Conservation (phyloP, 2,329 filamentous ascomycete genomes). For the Ilyonectria robusta region DNA sequence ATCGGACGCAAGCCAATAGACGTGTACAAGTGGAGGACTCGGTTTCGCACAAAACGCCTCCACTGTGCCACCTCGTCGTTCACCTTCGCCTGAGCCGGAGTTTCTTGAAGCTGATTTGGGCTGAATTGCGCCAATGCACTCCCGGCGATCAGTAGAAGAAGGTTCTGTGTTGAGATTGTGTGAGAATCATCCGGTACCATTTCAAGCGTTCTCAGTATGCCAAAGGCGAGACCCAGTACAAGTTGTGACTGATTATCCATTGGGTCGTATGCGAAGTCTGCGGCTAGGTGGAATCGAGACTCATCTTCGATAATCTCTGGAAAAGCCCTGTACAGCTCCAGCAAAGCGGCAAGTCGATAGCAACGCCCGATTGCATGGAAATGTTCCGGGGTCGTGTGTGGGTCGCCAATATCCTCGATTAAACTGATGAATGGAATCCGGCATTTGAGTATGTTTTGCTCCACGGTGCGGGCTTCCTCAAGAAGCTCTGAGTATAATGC, state of each 20-base stretch:
- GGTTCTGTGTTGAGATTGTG: slow-evolving; percentile 27
- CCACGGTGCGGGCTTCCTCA: slow-evolving; percentile 11
- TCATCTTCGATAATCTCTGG: slow-evolving; percentile 14
- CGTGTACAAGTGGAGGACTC: slow-evolving; percentile 9
- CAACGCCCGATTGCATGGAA: slow-evolving; percentile 17
- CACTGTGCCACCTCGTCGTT: not conserved
- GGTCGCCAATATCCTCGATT: slow-evolving; percentile 29
- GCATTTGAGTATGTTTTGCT: slow-evolving; percentile 7
- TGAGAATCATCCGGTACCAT: slow-evolving; percentile 21
- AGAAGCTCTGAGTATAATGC: slow-evolving; percentile 18
- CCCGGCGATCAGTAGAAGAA: slow-evolving; percentile 29
- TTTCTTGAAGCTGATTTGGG: not conserved
- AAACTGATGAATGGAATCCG: slow-evolving; percentile 19
- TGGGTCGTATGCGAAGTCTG: not conserved
- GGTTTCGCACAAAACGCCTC: slow-evolving; percentile 25
- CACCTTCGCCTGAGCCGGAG: not conserved
- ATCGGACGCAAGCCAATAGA: slow-evolving; percentile 27
- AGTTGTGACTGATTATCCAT: slow-evolving; percentile 8
- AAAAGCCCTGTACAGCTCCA: slow-evolving; percentile 30
- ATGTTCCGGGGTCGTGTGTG: slow-evolving; percentile 16
- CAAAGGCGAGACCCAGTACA: not conserved
- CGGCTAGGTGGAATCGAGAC: not conserved
- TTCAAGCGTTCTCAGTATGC: slow-evolving; percentile 16
- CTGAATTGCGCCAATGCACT: slow-evolving; percentile 7
- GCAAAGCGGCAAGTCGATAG: slow-evolving; percentile 26